Percentiles rank a stretch among this genome's conserved stretches.
Conservation (phyloP, 1,284 basidiomycete genomes). For the Violaceomyces palustris region DNA sequence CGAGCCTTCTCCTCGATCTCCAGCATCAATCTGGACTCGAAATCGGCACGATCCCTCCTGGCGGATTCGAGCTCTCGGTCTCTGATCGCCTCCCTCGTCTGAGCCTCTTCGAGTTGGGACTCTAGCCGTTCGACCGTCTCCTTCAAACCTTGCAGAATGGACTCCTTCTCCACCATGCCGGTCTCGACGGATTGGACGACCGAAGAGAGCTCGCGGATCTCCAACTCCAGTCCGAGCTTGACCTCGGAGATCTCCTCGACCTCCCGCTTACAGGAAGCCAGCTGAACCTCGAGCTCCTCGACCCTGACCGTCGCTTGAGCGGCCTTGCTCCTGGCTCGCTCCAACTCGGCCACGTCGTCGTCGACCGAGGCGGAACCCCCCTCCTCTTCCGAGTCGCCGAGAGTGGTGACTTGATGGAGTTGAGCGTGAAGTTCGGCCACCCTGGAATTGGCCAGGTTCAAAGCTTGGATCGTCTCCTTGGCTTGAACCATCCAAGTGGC, state of each 20-base stretch:
- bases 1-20: neutral
- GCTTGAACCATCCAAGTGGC: too few species aligned
- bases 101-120: neutral
- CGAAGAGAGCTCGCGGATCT: neutral
- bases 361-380: too few species aligned
- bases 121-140: too few species aligned
- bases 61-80: neutral
- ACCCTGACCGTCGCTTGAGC: neutral
- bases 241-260: neutral
- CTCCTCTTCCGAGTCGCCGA: too few species aligned
- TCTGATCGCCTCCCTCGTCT: neutral
- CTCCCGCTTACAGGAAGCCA: too few species aligned
- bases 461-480: too few species aligned
- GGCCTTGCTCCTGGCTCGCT: neutral
- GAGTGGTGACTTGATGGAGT: too few species aligned
- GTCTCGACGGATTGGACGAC: neutral
- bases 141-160: neutral
- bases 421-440: too few species aligned
- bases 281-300: too few species aligned
- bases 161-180: neutral
- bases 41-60: neutral
- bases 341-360: neutral
- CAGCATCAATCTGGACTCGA: neutral
- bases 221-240: neutral
- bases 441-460: too few species aligned